Percentiles rank a stretch among this genome's conserved stretches.
These are phyloP conservation scores for Aureobasidium leucospermi DNA, from an alignment of 2,329 filamentous ascomycete species.

Conservation along the genomic window DNA sequence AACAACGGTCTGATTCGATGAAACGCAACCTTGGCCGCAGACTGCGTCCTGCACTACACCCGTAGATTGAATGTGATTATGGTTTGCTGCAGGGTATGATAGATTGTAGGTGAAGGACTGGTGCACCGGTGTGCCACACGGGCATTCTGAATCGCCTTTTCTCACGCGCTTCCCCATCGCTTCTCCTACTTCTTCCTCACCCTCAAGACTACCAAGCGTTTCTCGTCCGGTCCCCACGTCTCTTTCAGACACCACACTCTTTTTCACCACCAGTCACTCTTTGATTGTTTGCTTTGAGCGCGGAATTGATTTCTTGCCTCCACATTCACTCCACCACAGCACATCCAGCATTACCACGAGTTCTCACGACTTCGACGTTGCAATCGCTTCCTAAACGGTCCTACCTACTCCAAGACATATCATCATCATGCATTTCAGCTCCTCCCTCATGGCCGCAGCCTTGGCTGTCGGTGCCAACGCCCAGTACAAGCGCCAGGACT, in stretches of 20 bases:
- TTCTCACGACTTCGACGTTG: conserved; percentile 15
- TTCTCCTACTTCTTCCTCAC: conserved; percentile 16
- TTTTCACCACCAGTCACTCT: conserved; percentile 26
- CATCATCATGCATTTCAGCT: conserved; percentile 17
- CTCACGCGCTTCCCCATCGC: background rate
- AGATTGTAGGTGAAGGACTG: conserved; percentile 1
- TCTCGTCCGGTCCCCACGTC: conserved; percentile 20
- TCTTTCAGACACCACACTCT: conserved; percentile 26
- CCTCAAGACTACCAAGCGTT: conserved; percentile 23
- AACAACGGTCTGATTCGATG: conserved; percentile 11
- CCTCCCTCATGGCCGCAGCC: conserved; percentile 14
- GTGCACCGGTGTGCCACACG: conserved; percentile 1
- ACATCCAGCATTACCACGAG: conserved; percentile 6
- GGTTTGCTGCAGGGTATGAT: conserved; percentile 5
- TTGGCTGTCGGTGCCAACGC: conserved; percentile 16
- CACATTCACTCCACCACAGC: conserved; percentile 15
- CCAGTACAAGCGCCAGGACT: conserved; percentile 15
- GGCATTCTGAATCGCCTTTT: conserved; percentile 4
- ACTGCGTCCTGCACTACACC: conserved; percentile 5
- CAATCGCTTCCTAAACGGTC: conserved; percentile 14
- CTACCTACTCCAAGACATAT: background rate
- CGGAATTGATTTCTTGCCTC: conserved; percentile 18
- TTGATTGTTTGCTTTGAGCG: conserved; percentile 18
- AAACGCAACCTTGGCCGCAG: conserved; percentile 11
- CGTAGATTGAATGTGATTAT: conserved; percentile 10